phyloP scores from a whole-genome alignment of 306 rosid species.

The Casuarina cunninghamiana region DNA sequence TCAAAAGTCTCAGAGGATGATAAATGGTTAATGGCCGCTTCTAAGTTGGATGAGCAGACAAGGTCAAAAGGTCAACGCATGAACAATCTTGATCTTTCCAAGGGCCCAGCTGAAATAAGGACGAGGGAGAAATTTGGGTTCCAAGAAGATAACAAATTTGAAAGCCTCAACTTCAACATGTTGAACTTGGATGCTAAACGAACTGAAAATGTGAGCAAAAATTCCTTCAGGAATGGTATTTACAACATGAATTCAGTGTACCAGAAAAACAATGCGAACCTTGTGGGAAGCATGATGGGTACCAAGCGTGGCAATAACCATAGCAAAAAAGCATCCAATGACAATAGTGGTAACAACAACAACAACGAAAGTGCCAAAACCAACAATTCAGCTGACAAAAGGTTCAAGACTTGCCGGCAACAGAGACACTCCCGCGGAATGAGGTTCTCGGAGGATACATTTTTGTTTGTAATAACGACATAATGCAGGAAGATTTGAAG shows the following conservation, averaged over 20 bases:
- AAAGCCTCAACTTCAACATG: constrained; percentile 76
- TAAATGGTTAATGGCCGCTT: constrained; percentile 89
- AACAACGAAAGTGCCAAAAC: constrained; percentile 45
- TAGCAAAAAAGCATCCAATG: constrained; percentile 63
- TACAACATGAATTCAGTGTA: constrained; percentile 71
- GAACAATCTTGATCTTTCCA: constrained; percentile 90
- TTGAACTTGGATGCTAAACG: constrained; percentile 69
- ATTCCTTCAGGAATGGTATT: constrained; percentile 56
- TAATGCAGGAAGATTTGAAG: constrained; percentile 98
- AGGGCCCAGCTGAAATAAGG: constrained; percentile 67
- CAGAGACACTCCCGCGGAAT: constrained; percentile 95
- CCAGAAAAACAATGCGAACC: constrained; percentile 64
- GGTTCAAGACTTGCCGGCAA: constrained; percentile 98
- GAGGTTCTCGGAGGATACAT: constrained; percentile 99
- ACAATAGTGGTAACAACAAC: constrained; percentile 38
- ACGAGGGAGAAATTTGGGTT: constrained; percentile 75
- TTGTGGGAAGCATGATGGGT: constrained; percentile 51
- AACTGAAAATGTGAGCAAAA: constrained; percentile 60
- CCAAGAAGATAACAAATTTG: constrained; percentile 94
- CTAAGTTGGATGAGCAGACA: constrained; percentile 95
- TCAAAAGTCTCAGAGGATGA: constrained; percentile 89
- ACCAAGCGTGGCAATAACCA: constrained; percentile 68
- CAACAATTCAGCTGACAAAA: constrained; percentile 67
- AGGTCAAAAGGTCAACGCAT: constrained; percentile 83
- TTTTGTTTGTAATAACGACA: constrained; percentile 97